Conservation (phyloP, 2,329 filamentous ascomycete species). For the Cytospora piceae region DNA sequence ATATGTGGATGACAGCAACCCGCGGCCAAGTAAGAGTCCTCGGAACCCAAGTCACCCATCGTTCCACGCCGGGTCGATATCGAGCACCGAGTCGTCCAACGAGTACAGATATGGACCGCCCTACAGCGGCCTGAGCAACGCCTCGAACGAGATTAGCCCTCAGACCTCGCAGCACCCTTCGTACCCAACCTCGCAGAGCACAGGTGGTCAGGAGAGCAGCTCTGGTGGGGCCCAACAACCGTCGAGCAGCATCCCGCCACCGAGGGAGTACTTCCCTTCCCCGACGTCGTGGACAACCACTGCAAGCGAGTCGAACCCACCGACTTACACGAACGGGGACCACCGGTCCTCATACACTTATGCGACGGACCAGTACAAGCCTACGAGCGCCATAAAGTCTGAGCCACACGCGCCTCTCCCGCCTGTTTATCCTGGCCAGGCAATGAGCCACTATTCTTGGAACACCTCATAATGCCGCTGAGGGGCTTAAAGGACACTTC, state of each 20-base stretch:
- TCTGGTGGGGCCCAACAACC: slow-evolving; percentile 28
- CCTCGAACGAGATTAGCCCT: slow-evolving; percentile 41
- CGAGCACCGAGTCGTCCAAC: slow-evolving; percentile 52
- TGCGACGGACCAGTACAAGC: slow-evolving; percentile 55
- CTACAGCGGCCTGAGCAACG: slow-evolving; percentile 42
- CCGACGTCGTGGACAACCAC: slow-evolving; percentile 56
- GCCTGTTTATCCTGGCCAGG: slow-evolving; percentile 45
- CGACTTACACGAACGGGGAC: slow-evolving; percentile 52
- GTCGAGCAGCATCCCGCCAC: slow-evolving; percentile 37
- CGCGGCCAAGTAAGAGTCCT: slow-evolving; percentile 60
- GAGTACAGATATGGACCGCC: slow-evolving; percentile 61
- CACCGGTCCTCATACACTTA: slow-evolving; percentile 47
- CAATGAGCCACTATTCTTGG: slow-evolving; percentile 62
- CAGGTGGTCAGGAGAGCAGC: slow-evolving; percentile 25
- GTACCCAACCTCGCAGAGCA: slow-evolving; percentile 15
- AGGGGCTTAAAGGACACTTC: neutral
- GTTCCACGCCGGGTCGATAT: slow-evolving; percentile 54
- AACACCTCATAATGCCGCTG: slow-evolving; percentile 47
- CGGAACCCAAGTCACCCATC: slow-evolving; percentile 59
- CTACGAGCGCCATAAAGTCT: slow-evolving; percentile 40
- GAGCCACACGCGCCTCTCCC: slow-evolving; percentile 45
- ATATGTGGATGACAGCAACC: slow-evolving; percentile 57
- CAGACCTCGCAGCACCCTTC: slow-evolving; percentile 38
- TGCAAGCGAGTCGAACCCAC: slow-evolving; percentile 47
- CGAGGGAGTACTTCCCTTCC: slow-evolving; percentile 59